These are phyloP conservation scores for Colletotrichum orbiculare DNA, from an alignment of 2,329 filamentous ascomycete genomes.

Conservation along the genomic window DNA sequence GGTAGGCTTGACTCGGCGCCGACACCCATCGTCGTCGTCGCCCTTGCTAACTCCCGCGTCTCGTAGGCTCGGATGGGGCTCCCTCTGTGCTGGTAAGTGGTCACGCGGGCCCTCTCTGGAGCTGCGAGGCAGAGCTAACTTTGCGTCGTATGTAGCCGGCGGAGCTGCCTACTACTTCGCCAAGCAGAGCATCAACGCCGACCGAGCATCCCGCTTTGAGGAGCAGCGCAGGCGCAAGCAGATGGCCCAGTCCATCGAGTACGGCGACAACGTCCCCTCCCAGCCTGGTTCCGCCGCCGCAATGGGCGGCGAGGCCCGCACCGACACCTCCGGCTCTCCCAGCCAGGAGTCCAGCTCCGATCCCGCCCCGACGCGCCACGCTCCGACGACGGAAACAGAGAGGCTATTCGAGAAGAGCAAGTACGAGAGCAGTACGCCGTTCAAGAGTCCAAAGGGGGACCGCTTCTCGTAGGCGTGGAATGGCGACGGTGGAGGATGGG, in stretches of 20 bases:
- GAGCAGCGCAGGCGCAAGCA: conserved; percentile 74
- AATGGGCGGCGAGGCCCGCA: conserved; percentile 64
- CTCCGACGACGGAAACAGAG: conserved; percentile 76
- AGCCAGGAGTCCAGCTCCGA: conserved; percentile 80
- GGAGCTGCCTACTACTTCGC: conserved; percentile 95
- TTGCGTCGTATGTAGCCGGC: conserved; percentile 68
- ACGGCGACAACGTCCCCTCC: conserved; percentile 51
- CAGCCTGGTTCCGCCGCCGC: conserved; percentile 48
- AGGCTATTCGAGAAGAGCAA: conserved; percentile 83
- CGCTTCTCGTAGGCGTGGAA: conserved; percentile 70
- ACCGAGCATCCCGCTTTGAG: conserved; percentile 78
- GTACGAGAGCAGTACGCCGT: conserved; percentile 85
- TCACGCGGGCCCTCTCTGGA: conserved; percentile 22
- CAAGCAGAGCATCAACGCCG: conserved; percentile 92
- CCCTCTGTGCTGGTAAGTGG: conserved; percentile 81
- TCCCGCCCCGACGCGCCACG: conserved; percentile 87
- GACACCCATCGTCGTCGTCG: conserved; percentile 7
- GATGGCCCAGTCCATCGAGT: conserved; percentile 65
- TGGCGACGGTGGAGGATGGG: not conserved
- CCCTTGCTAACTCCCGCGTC: conserved; percentile 34
- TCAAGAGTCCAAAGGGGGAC: conserved; percentile 84
- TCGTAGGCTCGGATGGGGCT: conserved; percentile 88
- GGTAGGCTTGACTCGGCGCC: conserved; percentile 55
- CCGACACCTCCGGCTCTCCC: conserved; percentile 69
- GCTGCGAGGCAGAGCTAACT: conserved; percentile 7